These are phyloP conservation scores for Thelonectria rubi DNA, from an alignment of 2,329 filamentous ascomycete genomes.

Conservation along the genomic window DNA sequence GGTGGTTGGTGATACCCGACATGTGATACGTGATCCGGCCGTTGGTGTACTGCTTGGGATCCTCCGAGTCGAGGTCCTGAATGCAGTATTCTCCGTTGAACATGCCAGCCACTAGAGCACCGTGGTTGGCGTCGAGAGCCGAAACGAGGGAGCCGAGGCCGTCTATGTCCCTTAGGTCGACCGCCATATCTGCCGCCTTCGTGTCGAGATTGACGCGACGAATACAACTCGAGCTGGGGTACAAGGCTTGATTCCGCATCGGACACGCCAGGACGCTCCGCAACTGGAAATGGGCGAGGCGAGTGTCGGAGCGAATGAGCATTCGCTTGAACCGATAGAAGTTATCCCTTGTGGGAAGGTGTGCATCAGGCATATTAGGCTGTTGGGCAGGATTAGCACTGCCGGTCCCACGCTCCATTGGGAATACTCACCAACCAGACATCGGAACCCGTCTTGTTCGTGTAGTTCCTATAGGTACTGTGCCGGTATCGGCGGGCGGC, in stretches of 20 bases:
- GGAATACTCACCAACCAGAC: slow-evolving; percentile 56
- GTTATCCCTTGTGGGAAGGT: slow-evolving; percentile 53
- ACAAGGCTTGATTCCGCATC: slow-evolving; percentile 65
- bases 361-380: slow-evolving; percentile 34
- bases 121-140: slow-evolving; percentile 61
- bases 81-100: slow-evolving; percentile 66
- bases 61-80: slow-evolving; percentile 54
- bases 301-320: slow-evolving; percentile 62
- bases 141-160: slow-evolving; percentile 55
- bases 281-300: slow-evolving; percentile 72
- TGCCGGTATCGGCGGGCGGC: slow-evolving; percentile 59
- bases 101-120: slow-evolving; percentile 67
- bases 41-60: slow-evolving; percentile 48
- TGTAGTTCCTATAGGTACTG: slow-evolving; percentile 65
- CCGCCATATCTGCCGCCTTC: slow-evolving; percentile 54
- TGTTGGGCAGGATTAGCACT: slow-evolving; percentile 24
- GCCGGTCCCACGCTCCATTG: not conserved
- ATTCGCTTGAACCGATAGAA: slow-evolving; percentile 69
- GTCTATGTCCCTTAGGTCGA: slow-evolving; percentile 53
- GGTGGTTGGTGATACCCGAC: slow-evolving; percentile 72
- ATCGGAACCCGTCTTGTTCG: slow-evolving; percentile 60
- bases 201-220: slow-evolving; percentile 62
- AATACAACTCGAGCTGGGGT: slow-evolving; percentile 61
- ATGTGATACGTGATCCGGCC: slow-evolving; percentile 58
- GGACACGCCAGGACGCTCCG: slow-evolving; percentile 69